Base-by-base conservation (phyloP, 148 eudicot genomes). In the Nyssa sinensis region DNA sequence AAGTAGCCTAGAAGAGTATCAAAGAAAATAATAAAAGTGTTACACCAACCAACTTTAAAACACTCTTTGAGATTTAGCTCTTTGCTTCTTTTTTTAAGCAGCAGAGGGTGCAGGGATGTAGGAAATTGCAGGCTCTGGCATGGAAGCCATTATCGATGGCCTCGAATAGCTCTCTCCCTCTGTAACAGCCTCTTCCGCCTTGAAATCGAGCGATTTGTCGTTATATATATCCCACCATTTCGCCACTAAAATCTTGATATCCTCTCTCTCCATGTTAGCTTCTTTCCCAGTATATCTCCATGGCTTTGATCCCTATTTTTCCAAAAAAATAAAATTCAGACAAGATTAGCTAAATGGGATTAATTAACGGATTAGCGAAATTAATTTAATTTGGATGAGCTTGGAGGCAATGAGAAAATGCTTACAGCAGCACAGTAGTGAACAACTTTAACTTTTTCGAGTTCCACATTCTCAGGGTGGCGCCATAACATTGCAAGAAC, bases 381-480 rank as follows among this genome's bases (percentile, higher is more conserved):
- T 25, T n/a, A 59, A 24, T 44, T 2, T 44, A 39, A 7, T 49
- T 69, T 49, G n/a, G 29, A 55, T 13, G 25, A 17, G 47, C 10
- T 33, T n/a, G 27, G 47, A 6, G 44, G 30, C 5, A 37, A 28
- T 10, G 34, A 27, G n/a, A 23, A 13, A 53, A 62, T 51, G 60
- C 84, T 73, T 77, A 81, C 84, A 77, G 81, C 84, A 69, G 86
- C 82, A 65, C 86, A 83, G 28, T 83, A 83, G 67, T 83, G 86
- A 14, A 83, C 86, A 23, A 79, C 86, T 79, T 83, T 83, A 11
- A 73, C 80, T 64, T 83, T 60, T 9, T 73, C 80, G 1, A 79
- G 78, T 16, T 79, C 78, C 25, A 83, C 80, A 9, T 75, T 79
- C 75, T 83, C 86, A 1, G 86, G 78, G 63, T 82, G 85, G 64